Evolutionary conservation across 306 rosid species (phyloP).

Genomic region (Mimosa bimucronata): DNA sequence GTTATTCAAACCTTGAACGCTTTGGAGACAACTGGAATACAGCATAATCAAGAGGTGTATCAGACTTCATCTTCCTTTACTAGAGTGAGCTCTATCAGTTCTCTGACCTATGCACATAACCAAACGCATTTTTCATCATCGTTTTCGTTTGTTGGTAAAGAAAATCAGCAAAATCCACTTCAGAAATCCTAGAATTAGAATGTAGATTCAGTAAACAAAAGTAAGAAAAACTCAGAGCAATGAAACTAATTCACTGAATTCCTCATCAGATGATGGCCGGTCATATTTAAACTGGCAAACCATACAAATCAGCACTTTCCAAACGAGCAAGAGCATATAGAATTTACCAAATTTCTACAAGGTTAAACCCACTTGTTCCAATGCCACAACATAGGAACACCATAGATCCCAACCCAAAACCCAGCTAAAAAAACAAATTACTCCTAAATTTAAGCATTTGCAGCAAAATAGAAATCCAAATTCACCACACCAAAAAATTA

Average conservation of each 20-base stretch:
- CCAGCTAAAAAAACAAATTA: slow-evolving; percentile 35
- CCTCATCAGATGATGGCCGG: slow-evolving; percentile 17
- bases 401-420: slow-evolving; percentile 64
- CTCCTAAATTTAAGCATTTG: slow-evolving; percentile 32
- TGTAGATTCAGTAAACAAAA: slow-evolving; percentile 42
- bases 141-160: slow-evolving; percentile 24
- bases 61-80: slow-evolving; percentile 82
- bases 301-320: slow-evolving; percentile 37
- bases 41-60: slow-evolving; percentile 86
- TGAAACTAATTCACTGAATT: slow-evolving; percentile 21
- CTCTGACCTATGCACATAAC: slow-evolving; percentile 51
- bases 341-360: slow-evolving; percentile 38
- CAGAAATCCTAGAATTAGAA: slow-evolving; percentile 32
- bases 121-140: slow-evolving; percentile 34
- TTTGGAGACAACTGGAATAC: slow-evolving; percentile 87
- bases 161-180: slow-evolving; percentile 34
- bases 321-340: slow-evolving; percentile 26
- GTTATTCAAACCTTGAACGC: slow-evolving; percentile 69
- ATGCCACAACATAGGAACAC: slow-evolving; percentile 35
- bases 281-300: slow-evolving; percentile 36
- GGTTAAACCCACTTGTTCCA: slow-evolving; percentile 51
- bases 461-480: slow-evolving; percentile 49
- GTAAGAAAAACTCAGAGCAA: neutral
- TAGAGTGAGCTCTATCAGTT: slow-evolving; percentile 39
- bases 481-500: slow-evolving; percentile 44